Conservation (phyloP, 139 green algal genomes). For the Astrephomene gubernaculifera region DNA sequence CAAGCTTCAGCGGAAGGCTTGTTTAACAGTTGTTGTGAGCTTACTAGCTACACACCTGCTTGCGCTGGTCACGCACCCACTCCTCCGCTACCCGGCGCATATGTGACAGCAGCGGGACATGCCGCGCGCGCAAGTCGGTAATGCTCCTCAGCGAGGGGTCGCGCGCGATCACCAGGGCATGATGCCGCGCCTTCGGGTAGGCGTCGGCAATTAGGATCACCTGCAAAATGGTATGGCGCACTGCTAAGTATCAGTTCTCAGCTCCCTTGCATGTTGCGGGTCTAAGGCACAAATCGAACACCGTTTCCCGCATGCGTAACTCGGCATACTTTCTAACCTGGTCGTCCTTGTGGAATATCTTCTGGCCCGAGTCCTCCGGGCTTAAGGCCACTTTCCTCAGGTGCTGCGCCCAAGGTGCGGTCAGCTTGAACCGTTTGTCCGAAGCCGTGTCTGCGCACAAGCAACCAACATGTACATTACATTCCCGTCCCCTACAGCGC, state of each 20-base stretch:
- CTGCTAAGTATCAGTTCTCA: too few species aligned
- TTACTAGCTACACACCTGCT: background rate
- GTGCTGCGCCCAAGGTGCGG: slow-evolving; percentile 2
- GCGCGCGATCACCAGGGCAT: slow-evolving; percentile 76
- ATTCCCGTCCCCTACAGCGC: too few species aligned
- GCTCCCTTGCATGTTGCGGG: too few species aligned
- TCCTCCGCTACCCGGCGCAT: slow-evolving; percentile 62
- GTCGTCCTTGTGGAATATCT: slow-evolving; percentile 24
- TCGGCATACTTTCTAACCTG: slow-evolving; percentile 1
- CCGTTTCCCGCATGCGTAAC: too few species aligned
- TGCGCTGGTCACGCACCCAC: background rate
- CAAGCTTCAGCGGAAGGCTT: too few species aligned
- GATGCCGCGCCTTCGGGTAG: slow-evolving; percentile 75
- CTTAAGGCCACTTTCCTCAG: slow-evolving; percentile 7
- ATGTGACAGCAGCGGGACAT: slow-evolving; percentile 76
- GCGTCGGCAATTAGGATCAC: slow-evolving; percentile 73
- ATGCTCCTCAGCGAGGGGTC: slow-evolving; percentile 58
- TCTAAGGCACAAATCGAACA: too few species aligned
- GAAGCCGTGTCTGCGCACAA: too few species aligned
- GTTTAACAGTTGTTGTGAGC: too few species aligned
- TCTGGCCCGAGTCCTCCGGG: background rate
- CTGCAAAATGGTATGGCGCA: slow-evolving; percentile 49
- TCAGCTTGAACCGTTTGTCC: slow-evolving; percentile 21
- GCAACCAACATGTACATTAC: too few species aligned
- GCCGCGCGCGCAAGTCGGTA: slow-evolving; percentile 48